Evolutionary conservation across 1,284 basidiomycete genomes (phyloP), one percentile per base, ranked within the genome.

Genomic region (Trichosporon ovoides): DNA sequence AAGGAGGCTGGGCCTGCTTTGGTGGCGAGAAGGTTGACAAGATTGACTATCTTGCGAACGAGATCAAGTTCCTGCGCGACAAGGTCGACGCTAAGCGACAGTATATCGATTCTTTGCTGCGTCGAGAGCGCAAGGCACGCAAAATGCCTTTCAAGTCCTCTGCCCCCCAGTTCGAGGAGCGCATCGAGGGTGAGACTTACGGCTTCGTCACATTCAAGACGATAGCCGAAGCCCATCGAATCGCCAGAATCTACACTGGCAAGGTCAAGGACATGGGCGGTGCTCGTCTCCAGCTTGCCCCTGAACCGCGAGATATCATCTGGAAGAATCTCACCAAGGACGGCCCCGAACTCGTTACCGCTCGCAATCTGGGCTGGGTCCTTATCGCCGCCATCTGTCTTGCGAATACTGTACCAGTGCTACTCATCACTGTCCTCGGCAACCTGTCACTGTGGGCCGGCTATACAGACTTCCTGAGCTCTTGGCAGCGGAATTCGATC

Each of bases 171-270:
- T 55, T 62, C 28, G 57, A 54, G 11, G 59, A 61, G 22, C 64
- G 70, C 6, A 55, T 73, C 38, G 66, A 76, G 73, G 83, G 91
- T 2, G 91, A 95, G 77, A 89, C 85, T 71, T 95, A 93, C 74
- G 93, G 91, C 14, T 95, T 95, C 73, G 91, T 92, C 3, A 92
- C 90, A 20, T 89, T 96, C 85, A 91, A 89, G 53, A 87, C 91
- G 0, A 88, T 96, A 11, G 87, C 90, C 0, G 94, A 92, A 68
- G 91, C 93, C 0, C 77, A 78, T 62, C 70, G 77, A 7, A 78
- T 79, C 53, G 76, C 76, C 24, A 64, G 72, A 9, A 54, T 68
- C 11, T 77, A 79, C 57, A 63, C 64, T 6, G 77, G 77, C 14
- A 61, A 57, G 18, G 60, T 68, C 20, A 74, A 74, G 55, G 77